These are phyloP conservation scores for Colletotrichum aenigma DNA, from an alignment of 2,329 filamentous ascomycete genomes.

Conservation along the genomic window DNA sequence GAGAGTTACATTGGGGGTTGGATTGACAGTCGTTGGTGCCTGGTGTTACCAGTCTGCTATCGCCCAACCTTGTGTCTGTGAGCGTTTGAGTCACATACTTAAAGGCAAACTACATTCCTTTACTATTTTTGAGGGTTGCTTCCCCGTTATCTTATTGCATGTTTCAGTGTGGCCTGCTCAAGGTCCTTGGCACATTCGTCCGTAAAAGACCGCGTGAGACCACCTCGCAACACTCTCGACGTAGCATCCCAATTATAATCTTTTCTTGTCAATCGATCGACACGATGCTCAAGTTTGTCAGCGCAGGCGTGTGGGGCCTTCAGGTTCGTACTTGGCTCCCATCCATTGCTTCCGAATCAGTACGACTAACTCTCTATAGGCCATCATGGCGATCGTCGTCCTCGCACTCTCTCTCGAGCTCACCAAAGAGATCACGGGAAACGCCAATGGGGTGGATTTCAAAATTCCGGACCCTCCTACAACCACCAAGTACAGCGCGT, in stretches of 20 bases:
- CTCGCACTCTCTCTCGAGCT: constrained; percentile 11
- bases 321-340: not conserved
- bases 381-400: constrained; percentile 12
- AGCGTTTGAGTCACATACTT: not conserved
- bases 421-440: too few relatives aligned
- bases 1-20: not conserved
- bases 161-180: not conserved
- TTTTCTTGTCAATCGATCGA: not conserved
- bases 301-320: constrained; percentile 2
- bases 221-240: not conserved
- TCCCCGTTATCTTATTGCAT: not conserved
- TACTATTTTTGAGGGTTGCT: not conserved
- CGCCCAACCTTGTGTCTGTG: not conserved
- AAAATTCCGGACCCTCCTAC: not conserved
- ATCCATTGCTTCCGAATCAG: too few relatives aligned
- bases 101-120: not conserved
- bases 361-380: not conserved
- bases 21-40: not conserved
- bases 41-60: not conserved
- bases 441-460: too few relatives aligned
- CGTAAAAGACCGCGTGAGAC: not conserved
- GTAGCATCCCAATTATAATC: not conserved
- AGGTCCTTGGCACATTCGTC: not conserved
- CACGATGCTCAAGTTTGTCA: constrained; percentile 3
- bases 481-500: constrained; percentile 4